Conservation (phyloP, 2,329 filamentous ascomycete species). For the Dothideomycetes sp. region DNA sequence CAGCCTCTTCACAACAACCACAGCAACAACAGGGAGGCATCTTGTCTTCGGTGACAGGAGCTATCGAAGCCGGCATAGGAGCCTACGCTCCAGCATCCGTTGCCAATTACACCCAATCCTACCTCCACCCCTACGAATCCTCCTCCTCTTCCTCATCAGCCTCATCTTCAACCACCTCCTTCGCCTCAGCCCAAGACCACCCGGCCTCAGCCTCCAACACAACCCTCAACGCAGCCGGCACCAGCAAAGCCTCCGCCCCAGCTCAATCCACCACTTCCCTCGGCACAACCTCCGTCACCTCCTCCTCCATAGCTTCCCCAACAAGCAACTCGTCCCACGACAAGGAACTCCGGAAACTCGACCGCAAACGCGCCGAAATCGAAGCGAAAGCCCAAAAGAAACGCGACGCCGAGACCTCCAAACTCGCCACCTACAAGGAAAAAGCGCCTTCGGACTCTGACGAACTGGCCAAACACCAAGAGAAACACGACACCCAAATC, state of each 20-base stretch:
- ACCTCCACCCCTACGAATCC: slow-evolving; percentile 15
- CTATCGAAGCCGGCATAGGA: slow-evolving; percentile 24
- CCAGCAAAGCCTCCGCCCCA: neutral
- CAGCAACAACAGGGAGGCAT: slow-evolving; percentile 20
- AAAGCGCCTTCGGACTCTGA: slow-evolving; percentile 28
- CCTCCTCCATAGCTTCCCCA: slow-evolving; percentile 11
- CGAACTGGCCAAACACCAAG: slow-evolving; percentile 53
- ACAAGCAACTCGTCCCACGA: slow-evolving; percentile 34
- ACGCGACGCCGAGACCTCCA: slow-evolving; percentile 43
- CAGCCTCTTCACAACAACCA: slow-evolving; percentile 1
- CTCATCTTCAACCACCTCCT: slow-evolving; percentile 9
- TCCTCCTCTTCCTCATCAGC: slow-evolving; percentile 14
- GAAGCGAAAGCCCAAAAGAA: slow-evolving; percentile 54
- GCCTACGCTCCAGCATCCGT: slow-evolving; percentile 27
- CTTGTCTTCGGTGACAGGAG: slow-evolving; percentile 22
- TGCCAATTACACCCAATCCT: slow-evolving; percentile 21
- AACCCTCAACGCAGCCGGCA: neutral
- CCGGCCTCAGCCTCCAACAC: neutral
- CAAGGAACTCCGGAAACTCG: slow-evolving; percentile 56
- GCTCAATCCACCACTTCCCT: neutral
- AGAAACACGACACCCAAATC: slow-evolving; percentile 56
- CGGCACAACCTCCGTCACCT: slow-evolving; percentile 18
- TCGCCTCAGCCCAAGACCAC: slow-evolving; percentile 22
- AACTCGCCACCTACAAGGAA: slow-evolving; percentile 28
- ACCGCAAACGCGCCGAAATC: slow-evolving; percentile 51